Base-by-base conservation (phyloP, 176 grass and related monocot genomes). In the Tuctoria greenei region DNA sequence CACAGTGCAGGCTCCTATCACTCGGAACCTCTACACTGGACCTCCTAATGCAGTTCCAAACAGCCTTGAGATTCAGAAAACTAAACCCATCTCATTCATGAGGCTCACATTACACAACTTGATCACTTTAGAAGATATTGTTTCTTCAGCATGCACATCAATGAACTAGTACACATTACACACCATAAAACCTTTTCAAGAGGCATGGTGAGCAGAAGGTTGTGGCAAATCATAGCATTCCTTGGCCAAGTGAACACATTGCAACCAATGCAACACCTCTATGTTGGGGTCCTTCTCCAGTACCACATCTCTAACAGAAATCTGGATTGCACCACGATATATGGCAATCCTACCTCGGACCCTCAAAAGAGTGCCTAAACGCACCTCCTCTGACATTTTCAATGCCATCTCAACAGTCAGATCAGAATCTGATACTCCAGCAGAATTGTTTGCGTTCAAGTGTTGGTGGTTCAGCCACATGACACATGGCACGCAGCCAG, bases 241-340 rank as follows among this genome's bases (percentile, higher is more conserved):
- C 68, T 85, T 89, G 49, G 91, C 84, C 82, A 99, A 50, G 69
- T 51, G 55, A 14, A 95, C 38, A 64, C 95, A 95, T 57, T 92
- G 86, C n/a, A 99, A 78, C 82, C 82, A 91, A 78, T 92, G 87
- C 10, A 99, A 46, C 17, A 81, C 68, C 85, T 99, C 89, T 3
- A 41, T 69, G 76, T 99, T 99, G 2, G 89, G 89, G 82, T 99
- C 89, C 52, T 81, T 91, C 82, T 99, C 95, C 37, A 90, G 14
- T 47, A 90, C 28, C 39, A 90, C 76, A 67, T 95, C 95, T 62
- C 80, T 82, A 64, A 90, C 89, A 43, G 79, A 51, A 71, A 99
- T 80, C 73, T 99, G 89, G 39, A 92, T 65, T 21, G 60, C 45
- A 20, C 89, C 89, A 66, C 77, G 88, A 58, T 86, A 92, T 60